phyloP scores from a whole-genome alignment of 2,329 filamentous ascomycete genomes.

The Diaporthe sp. region DNA sequence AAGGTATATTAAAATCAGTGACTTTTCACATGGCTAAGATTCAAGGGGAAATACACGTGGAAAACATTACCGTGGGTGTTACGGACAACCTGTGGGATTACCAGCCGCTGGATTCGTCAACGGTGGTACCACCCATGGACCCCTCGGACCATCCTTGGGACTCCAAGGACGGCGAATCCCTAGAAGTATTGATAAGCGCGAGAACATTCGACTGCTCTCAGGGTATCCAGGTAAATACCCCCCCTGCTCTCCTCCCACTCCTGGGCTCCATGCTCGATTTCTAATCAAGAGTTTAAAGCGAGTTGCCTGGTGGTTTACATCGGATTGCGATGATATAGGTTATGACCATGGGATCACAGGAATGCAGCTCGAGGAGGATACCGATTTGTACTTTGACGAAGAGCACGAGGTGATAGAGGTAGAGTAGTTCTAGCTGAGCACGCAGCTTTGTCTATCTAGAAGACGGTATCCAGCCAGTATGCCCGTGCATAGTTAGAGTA shows the following conservation, averaged over 20 bases:
- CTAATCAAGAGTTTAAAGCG: not conserved
- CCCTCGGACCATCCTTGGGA: not conserved
- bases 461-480: too few species aligned
- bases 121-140: not conserved
- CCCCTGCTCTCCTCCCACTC: not conserved
- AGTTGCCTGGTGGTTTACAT: conserved; percentile 2
- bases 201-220: not conserved
- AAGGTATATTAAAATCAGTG: not conserved
- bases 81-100: not conserved
- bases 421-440: too few species aligned
- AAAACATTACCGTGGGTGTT: not conserved
- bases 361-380: too few species aligned
- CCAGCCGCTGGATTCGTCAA: not conserved
- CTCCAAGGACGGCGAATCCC: not conserved
- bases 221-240: not conserved
- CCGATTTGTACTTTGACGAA: too few species aligned
- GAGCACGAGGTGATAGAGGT: too few species aligned
- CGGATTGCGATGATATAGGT: not conserved
- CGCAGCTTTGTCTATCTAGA: too few species aligned
- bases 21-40: not conserved
- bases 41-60: not conserved
- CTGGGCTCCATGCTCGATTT: not conserved
- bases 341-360: not conserved
- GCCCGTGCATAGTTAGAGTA: too few species aligned
- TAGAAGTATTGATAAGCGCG: not conserved